Conservation (phyloP, 257 asterid genomes). For the Coffea eugenioides region DNA sequence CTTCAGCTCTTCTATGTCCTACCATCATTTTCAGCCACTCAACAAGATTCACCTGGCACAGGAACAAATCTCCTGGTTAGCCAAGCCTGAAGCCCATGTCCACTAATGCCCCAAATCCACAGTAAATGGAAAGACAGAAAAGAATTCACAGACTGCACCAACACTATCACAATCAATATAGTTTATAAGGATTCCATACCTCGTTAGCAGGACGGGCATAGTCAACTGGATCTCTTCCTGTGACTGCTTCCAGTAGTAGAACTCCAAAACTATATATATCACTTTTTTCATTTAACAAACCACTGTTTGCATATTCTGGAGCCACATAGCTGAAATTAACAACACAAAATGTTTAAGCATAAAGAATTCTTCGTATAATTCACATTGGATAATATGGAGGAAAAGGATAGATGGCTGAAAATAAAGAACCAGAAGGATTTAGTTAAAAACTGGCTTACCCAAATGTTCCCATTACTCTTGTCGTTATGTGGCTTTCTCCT, state of each 20-base stretch:
- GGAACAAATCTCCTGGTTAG: slow-evolving; percentile 10
- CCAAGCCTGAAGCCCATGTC: neutral
- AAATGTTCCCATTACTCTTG: slow-evolving; percentile 98
- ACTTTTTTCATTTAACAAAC: slow-evolving; percentile 88
- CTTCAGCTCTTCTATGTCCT: slow-evolving; percentile 85
- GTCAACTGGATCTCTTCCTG: slow-evolving; percentile 97
- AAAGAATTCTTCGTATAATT: neutral
- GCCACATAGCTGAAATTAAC: slow-evolving; percentile 78
- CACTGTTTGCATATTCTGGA: slow-evolving; percentile 95
- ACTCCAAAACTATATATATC: slow-evolving; percentile 95
- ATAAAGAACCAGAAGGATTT: neutral
- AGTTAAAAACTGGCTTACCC: slow-evolving; percentile 50
- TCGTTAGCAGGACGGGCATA: slow-evolving; percentile 83
- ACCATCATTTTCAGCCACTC: slow-evolving; percentile 99
- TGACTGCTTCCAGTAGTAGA: slow-evolving; percentile 79
- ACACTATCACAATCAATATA: neutral
- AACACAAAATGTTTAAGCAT: slow-evolving; percentile 10
- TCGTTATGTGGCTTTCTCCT: slow-evolving; percentile 91
- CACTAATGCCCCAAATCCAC: neutral
- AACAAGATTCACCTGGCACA: slow-evolving; percentile 84
- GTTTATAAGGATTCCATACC: slow-evolving; percentile 42
- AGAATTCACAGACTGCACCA: neutral
- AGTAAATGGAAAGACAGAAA: neutral
- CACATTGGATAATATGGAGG: neutral
- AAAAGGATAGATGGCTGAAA: neutral